These are phyloP conservation scores for Xylaria sp. DNA, from an alignment of 2,329 filamentous ascomycete species.

Conservation along the genomic window DNA sequence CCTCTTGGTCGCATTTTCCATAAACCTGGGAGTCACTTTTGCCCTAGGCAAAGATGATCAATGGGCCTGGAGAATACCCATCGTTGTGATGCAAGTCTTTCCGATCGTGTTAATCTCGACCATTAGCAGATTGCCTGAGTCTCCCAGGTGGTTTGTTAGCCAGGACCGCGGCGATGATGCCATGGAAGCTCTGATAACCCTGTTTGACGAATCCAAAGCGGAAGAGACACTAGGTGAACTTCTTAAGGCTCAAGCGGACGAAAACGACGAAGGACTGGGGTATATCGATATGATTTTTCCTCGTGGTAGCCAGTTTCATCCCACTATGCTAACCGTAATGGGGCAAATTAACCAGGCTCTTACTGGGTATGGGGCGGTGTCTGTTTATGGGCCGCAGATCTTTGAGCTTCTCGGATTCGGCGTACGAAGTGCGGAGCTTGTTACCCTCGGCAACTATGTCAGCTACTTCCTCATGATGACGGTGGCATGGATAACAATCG, in stretches of 20 bases:
- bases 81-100: constrained; percentile 70
- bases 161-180: constrained; percentile 63
- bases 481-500: constrained; percentile 68
- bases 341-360: constrained; percentile 71
- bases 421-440: constrained; percentile 62
- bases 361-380: constrained; percentile 69
- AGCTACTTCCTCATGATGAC: constrained; percentile 72
- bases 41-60: constrained; percentile 65
- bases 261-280: constrained; percentile 58
- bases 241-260: constrained; percentile 60
- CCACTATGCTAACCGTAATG: constrained; percentile 70
- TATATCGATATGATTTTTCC: constrained; percentile 70
- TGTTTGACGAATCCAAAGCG: constrained; percentile 63
- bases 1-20: constrained; percentile 68
- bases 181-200: constrained; percentile 57
- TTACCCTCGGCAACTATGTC: constrained; percentile 70
- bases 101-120: constrained; percentile 64
- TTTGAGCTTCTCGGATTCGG: constrained; percentile 70
- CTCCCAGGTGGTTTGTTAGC: constrained; percentile 67
- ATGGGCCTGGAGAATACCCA: constrained; percentile 72
- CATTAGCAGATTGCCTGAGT: constrained; percentile 65
- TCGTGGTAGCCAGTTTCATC: constrained; percentile 66
- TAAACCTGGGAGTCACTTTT: constrained; percentile 67
- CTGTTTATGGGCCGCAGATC: constrained; percentile 72
- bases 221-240: constrained; percentile 62